Percentiles rank a stretch among this genome's conserved stretches.
These are phyloP conservation scores for Xylariaceae sp. DNA, from an alignment of 2,329 filamentous ascomycete genomes.

Conservation along the genomic window DNA sequence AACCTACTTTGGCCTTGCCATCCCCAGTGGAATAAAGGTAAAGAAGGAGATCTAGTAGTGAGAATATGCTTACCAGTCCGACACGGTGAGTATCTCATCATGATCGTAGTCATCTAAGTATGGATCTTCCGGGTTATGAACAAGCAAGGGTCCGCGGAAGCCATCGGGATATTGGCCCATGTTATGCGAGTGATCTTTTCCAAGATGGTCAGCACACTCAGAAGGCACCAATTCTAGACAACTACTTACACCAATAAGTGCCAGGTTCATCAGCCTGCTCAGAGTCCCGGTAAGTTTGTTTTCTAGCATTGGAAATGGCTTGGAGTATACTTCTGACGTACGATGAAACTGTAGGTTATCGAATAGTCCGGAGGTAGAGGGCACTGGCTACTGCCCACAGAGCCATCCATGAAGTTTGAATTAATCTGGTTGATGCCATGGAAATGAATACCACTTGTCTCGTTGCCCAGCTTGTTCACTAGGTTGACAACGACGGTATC, in stretches of 20 bases:
- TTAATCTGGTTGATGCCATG: constrained; percentile 68
- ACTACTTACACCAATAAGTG: constrained; percentile 54
- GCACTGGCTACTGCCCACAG: constrained; percentile 63
- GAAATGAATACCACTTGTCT: constrained; percentile 62
- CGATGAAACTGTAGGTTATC: constrained; percentile 65
- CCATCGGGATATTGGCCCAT: constrained; percentile 72
- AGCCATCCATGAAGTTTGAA: constrained; percentile 66
- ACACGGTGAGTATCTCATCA: constrained; percentile 63
- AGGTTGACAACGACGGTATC: constrained; percentile 59
- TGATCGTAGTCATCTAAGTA: constrained; percentile 62
- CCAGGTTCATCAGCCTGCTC: constrained; percentile 49
- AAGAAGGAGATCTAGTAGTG: neutral
- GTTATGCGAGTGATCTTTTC: constrained; percentile 65
- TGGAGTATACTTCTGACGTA: constrained; percentile 37
- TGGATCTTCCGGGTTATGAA: constrained; percentile 63
- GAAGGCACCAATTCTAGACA: neutral
- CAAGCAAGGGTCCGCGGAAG: constrained; percentile 66
- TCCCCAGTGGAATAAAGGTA: constrained; percentile 39
- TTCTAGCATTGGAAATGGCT: neutral
- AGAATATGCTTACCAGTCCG: constrained; percentile 56
- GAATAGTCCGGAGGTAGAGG: constrained; percentile 57
- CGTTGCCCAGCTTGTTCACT: constrained; percentile 57
- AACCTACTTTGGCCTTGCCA: constrained; percentile 49
- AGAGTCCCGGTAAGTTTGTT: constrained; percentile 1
- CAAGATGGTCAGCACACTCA: constrained; percentile 22